Evolutionary conservation across 192 early-diverging fungal genomes (phyloP).

Genomic region (Pilobolus umbonatus): DNA sequence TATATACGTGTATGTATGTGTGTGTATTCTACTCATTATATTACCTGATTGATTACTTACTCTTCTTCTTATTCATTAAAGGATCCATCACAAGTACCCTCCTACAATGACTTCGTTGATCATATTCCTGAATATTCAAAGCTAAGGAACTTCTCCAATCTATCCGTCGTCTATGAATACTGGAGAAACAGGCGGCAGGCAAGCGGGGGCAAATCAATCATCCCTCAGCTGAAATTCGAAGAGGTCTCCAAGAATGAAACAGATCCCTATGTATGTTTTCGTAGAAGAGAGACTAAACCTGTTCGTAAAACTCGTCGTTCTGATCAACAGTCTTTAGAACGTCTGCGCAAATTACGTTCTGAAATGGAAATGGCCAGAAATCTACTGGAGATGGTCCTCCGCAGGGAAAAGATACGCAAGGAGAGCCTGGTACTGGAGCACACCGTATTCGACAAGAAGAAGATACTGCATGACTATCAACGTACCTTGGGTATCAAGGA

Average conservation of each 20-base stretch:
- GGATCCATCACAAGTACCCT: constrained; percentile 15
- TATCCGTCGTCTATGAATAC: constrained; percentile 38
- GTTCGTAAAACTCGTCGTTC: constrained; percentile 82
- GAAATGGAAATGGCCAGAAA: constrained; percentile 74
- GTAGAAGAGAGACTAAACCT: constrained; percentile 86
- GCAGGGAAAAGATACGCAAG: constrained; percentile 72
- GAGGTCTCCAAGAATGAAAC: constrained; percentile 64
- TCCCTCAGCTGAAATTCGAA: constrained; percentile 60
- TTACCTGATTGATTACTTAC: background rate
- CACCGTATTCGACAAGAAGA: constrained; percentile 66
- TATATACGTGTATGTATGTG: background rate
- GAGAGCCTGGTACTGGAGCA: constrained; percentile 75
- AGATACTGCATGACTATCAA: constrained; percentile 57
- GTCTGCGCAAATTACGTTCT: constrained; percentile 71
- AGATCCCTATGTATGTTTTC: constrained; percentile 97
- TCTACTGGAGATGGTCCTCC: constrained; percentile 74
- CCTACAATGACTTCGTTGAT: constrained; percentile 7
- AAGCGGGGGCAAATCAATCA: constrained; percentile 45
- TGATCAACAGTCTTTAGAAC: constrained; percentile 83
- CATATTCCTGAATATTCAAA: constrained; percentile 15
- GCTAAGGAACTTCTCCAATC: background rate
- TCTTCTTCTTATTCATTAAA: background rate
- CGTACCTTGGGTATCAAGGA: constrained; percentile 66
- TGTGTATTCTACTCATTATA: background rate
- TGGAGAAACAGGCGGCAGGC: constrained; percentile 50